phyloP scores from a whole-genome alignment of 257 asterid genomes.

The Nicotiana knightiana region DNA sequence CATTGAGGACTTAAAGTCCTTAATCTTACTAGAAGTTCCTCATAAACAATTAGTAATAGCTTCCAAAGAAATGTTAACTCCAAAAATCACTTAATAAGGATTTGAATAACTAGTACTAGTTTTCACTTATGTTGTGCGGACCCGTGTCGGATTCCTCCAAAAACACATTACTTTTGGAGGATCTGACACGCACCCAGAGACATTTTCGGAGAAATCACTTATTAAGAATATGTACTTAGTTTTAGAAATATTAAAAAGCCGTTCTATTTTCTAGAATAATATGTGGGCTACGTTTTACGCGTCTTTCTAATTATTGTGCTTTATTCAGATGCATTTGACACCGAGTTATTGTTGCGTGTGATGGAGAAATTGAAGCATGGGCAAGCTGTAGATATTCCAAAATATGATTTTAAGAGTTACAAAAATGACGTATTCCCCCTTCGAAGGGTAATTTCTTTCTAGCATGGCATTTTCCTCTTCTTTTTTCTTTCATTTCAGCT shows the following conservation, averaged over 20 bases:
- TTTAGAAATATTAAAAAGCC: background rate
- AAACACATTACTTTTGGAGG: too few relatives aligned
- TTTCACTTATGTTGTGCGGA: background rate
- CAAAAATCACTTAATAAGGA: background rate
- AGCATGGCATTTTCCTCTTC: background rate
- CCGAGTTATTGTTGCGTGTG: conserved; percentile 50
- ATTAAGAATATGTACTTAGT: background rate
- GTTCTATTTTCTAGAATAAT: conserved; percentile 2
- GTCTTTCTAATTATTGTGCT: conserved; percentile 4
- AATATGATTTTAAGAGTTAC: conserved; percentile 85
- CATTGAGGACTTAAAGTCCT: background rate
- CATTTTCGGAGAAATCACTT: background rate
- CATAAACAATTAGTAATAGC: background rate
- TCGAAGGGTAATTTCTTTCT: conserved; percentile 58
- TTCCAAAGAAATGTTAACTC: background rate
- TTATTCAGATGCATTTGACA: conserved; percentile 77
- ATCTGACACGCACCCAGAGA: too few relatives aligned
- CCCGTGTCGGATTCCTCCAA: too few relatives aligned
- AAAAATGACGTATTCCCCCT: conserved; percentile 41
- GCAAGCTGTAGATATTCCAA: conserved; percentile 90
- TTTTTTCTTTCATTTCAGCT: background rate
- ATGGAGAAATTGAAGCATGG: conserved; percentile 81
- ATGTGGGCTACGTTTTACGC: background rate
- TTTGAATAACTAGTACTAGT: background rate
- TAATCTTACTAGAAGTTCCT: background rate